Evolutionary conservation across 306 rosid species (phyloP).

Genomic region (Astragalus membranaceus): DNA sequence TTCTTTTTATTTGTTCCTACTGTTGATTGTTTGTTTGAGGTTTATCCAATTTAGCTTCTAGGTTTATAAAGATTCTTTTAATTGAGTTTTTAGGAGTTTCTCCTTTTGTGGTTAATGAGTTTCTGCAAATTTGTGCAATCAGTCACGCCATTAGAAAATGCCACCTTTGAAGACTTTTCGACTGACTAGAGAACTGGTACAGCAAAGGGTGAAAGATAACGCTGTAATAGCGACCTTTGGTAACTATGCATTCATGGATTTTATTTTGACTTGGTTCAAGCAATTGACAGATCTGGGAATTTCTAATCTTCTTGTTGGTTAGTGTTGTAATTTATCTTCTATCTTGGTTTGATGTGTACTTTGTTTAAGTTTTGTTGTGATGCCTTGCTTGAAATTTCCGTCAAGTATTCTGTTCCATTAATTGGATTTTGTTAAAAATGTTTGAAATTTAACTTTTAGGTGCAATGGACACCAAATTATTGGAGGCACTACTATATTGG

Average conservation of each 20-base stretch:
- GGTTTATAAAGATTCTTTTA: too few relatives aligned
- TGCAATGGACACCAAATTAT: constrained; percentile 83
- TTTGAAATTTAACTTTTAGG: constrained; percentile 45
- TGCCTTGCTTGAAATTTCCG: background rate
- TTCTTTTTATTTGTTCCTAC: too few relatives aligned
- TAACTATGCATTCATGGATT: constrained; percentile 90
- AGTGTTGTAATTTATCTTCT: constrained; percentile 20
- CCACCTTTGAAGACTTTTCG: constrained; percentile 57
- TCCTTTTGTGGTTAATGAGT: too few relatives aligned
- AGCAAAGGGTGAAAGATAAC: constrained; percentile 75
- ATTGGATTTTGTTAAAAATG: constrained; percentile 13
- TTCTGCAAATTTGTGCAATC: too few relatives aligned
- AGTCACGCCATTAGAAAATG: too few relatives aligned
- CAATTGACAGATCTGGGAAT: constrained; percentile 67
- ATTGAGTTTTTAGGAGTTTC: too few relatives aligned
- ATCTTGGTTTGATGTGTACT: background rate
- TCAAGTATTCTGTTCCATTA: background rate
- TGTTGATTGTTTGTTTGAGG: too few relatives aligned
- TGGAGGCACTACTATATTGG: constrained; percentile 95
- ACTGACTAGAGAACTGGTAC: constrained; percentile 64
- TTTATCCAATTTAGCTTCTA: too few relatives aligned
- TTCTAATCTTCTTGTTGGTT: constrained; percentile 83
- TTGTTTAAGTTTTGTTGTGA: constrained; percentile 5
- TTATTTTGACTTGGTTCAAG: constrained; percentile 83
- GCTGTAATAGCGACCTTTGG: constrained; percentile 76